Conservation (phyloP, 345 rosid genomes). For the Nephelium lappaceum region DNA sequence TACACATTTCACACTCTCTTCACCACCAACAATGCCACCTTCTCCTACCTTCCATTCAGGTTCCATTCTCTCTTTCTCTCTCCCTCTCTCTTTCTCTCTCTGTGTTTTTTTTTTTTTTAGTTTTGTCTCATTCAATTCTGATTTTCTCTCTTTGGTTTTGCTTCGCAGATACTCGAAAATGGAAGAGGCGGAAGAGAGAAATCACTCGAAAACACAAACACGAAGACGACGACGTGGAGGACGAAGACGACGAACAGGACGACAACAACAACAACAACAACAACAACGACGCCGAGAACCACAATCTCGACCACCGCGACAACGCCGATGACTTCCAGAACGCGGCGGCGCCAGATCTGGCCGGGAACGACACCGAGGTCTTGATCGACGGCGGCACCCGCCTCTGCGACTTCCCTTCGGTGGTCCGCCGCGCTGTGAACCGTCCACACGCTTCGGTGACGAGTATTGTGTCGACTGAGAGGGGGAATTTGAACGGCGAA, state of each 20-base stretch:
- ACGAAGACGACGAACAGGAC: conserved; percentile 45
- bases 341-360: conserved; percentile 48
- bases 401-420: conserved; percentile 72
- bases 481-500: conserved; percentile 61
- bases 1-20: conserved; percentile 23
- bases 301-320: conserved; percentile 30
- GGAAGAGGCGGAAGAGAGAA: conserved; percentile 83
- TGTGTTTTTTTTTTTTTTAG: conserved; percentile 1
- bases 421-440: conserved; percentile 59
- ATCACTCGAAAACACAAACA: conserved; percentile 56
- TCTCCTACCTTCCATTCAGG: conserved; percentile 73
- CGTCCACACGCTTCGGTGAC: conserved; percentile 74
- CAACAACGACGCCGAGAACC: conserved; percentile 44
- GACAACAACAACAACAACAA: conserved; percentile 33
- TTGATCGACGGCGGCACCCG: conserved; percentile 60
- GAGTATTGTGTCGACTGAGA: conserved; percentile 63
- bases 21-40: conserved; percentile 67
- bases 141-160: conserved; percentile 9
- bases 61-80: conserved; percentile 25
- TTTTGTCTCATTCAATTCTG: conserved; percentile 12
- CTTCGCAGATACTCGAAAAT: conserved; percentile 64
- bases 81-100: not conserved
- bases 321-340: conserved; percentile 44
- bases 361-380: conserved; percentile 53
- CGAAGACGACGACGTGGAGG: conserved; percentile 54